phyloP scores from a whole-genome alignment of 192 early-diverging fungal species.

The Podochytrium sp. region DNA sequence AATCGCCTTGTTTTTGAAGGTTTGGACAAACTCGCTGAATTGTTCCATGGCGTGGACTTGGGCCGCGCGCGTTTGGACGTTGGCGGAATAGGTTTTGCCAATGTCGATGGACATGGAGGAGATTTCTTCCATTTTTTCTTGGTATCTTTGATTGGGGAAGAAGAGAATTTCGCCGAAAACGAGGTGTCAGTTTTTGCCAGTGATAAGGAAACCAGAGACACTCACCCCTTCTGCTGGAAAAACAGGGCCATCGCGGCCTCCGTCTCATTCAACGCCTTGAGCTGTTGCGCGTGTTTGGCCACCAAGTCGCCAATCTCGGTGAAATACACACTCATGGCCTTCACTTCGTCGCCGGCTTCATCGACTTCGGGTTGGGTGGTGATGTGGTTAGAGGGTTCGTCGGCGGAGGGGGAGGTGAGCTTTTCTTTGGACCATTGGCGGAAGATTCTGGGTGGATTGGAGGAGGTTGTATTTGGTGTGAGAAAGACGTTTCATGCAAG shows the following conservation, averaged over 20 bases:
- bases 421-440: slow-evolving; percentile 53
- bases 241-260: slow-evolving; percentile 54
- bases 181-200: background rate
- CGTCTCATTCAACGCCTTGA: slow-evolving; percentile 50
- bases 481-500: background rate
- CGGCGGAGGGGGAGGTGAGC: slow-evolving; percentile 33
- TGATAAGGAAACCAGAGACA: background rate
- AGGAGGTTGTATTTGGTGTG: no score
- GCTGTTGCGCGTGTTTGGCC: slow-evolving; percentile 36
- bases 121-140: slow-evolving; percentile 47
- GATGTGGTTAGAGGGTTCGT: slow-evolving; percentile 45
- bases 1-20: slow-evolving; percentile 56
- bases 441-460: slow-evolving; percentile 45
- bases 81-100: slow-evolving; percentile 40
- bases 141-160: slow-evolving; percentile 35
- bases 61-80: slow-evolving; percentile 37
- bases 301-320: slow-evolving; percentile 45
- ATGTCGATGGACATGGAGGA: slow-evolving; percentile 42
- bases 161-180: background rate
- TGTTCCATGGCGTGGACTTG: slow-evolving; percentile 40
- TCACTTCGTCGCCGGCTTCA: slow-evolving; percentile 50
- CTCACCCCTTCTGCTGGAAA: slow-evolving; percentile 56
- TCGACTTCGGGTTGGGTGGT: slow-evolving; percentile 61
- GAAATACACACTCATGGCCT: slow-evolving; percentile 51
- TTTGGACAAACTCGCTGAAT: slow-evolving; percentile 47